Evolutionary conservation across 2,329 filamentous ascomycete genomes (phyloP).

Genomic region (Didymella keratinophila): DNA sequence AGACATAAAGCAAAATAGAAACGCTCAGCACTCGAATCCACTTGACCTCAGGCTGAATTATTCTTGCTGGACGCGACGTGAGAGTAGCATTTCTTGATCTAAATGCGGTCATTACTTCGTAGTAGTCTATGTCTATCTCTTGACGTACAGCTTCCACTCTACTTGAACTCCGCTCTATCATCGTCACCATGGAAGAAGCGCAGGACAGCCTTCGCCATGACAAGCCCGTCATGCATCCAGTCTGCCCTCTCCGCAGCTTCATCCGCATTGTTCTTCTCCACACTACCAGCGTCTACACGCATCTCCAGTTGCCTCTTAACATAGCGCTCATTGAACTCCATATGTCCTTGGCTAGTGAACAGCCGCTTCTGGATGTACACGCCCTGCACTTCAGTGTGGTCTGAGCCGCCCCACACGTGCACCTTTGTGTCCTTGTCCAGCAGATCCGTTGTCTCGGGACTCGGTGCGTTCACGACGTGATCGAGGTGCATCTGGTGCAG

Average conservation of each 20-base stretch:
- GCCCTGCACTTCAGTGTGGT: conserved; percentile 56
- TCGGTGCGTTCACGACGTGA: conserved; percentile 51
- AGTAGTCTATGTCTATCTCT: not conserved
- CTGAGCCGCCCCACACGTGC: conserved; percentile 58
- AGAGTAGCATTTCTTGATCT: too few species aligned
- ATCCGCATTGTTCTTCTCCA: conserved; percentile 48
- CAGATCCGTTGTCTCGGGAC: conserved; percentile 30
- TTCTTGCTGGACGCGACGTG: too few species aligned
- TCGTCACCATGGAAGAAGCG: conserved; percentile 47
- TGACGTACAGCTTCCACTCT: not conserved
- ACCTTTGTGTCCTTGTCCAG: conserved; percentile 52
- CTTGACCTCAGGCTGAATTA: too few species aligned
- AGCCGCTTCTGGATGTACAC: conserved; percentile 55
- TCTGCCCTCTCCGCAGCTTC: conserved; percentile 45
- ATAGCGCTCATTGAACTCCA: conserved; percentile 58
- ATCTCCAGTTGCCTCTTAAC: conserved; percentile 56
- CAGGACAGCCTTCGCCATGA: conserved; percentile 42
- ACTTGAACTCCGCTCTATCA: conserved; percentile 26
- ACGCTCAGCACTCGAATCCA: too few species aligned
- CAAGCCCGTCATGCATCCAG: conserved; percentile 44
- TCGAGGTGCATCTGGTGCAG: conserved; percentile 61
- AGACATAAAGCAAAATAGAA: too few species aligned
- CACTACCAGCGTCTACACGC: conserved; percentile 53
- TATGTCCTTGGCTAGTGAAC: conserved; percentile 58
- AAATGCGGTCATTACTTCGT: not conserved